Evolutionary conservation across 208 protist genomes (phyloP).

Genomic region (Leishmania tarentolae): DNA sequence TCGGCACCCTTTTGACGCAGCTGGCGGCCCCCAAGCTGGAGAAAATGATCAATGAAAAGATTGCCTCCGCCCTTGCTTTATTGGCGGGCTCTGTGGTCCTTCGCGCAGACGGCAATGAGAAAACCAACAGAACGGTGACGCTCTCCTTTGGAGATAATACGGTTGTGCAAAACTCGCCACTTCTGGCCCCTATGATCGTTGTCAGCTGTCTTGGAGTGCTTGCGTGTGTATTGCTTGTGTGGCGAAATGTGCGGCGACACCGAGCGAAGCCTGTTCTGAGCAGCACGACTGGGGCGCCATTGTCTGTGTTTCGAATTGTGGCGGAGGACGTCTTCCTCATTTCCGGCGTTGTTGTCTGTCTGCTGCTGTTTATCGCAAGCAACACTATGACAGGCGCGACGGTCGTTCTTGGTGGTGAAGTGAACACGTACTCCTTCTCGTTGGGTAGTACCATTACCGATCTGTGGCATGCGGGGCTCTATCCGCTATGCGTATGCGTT

Average conservation of each 20-base stretch:
- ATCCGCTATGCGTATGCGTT: constrained; percentile 84
- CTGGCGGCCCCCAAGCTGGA: background rate
- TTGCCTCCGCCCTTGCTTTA: background rate
- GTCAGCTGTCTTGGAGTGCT: constrained; percentile 1
- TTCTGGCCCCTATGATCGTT: background rate
- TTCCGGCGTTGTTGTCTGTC: constrained; percentile 23
- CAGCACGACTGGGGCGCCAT: constrained; percentile 10
- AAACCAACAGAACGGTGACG: background rate
- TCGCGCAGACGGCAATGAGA: background rate
- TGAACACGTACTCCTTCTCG: constrained; percentile 80
- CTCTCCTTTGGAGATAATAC: constrained; percentile 21
- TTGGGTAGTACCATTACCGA: constrained; percentile 81
- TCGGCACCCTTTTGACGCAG: constrained; percentile 2
- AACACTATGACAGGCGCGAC: constrained; percentile 60
- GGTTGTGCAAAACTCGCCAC: constrained; percentile 1
- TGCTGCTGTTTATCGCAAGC: constrained; percentile 47
- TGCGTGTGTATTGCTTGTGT: constrained; percentile 11
- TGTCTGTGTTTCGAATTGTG: constrained; percentile 35
- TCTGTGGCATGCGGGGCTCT: constrained; percentile 85
- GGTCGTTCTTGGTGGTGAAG: constrained; percentile 42
- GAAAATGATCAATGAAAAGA: constrained; percentile 10
- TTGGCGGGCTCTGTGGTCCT: background rate
- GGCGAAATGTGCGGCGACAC: constrained; percentile 25
- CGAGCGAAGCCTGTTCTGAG: constrained; percentile 15
- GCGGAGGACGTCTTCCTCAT: constrained; percentile 53